Evolutionary conservation across 2,329 filamentous ascomycete species (phyloP).

Genomic region (Lithohypha guttulata): DNA sequence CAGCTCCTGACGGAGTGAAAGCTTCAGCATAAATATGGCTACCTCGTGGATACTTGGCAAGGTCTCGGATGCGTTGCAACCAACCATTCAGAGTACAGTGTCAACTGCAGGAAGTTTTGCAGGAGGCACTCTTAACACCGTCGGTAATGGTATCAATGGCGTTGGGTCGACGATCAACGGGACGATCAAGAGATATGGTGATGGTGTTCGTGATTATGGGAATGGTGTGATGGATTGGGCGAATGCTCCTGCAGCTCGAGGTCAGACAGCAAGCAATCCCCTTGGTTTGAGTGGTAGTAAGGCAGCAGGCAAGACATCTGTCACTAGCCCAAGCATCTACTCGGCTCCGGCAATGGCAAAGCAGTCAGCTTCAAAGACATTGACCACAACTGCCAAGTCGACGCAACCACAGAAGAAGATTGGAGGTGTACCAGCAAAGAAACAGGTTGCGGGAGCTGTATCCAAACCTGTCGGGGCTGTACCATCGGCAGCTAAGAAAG

Average conservation of each 20-base stretch:
- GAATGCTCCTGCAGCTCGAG: slow-evolving; percentile 16
- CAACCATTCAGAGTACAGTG: slow-evolving; percentile 17
- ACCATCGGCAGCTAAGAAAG: slow-evolving; percentile 7
- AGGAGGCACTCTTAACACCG: slow-evolving; percentile 19
- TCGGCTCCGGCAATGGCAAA: slow-evolving; percentile 14
- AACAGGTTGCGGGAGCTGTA: slow-evolving; percentile 15
- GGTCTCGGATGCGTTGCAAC: slow-evolving; percentile 19
- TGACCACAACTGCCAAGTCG: slow-evolving; percentile 18
- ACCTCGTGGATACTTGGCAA: slow-evolving; percentile 21
- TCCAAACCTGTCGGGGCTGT: slow-evolving; percentile 6
- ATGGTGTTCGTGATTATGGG: slow-evolving; percentile 23
- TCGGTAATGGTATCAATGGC: slow-evolving; percentile 21
- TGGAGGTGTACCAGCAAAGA: slow-evolving; percentile 12
- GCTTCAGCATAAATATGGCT: slow-evolving; percentile 18
- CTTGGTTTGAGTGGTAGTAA: slow-evolving; percentile 20
- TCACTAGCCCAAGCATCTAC: slow-evolving; percentile 18
- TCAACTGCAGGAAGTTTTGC: slow-evolving; percentile 19
- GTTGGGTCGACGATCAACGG: slow-evolving; percentile 22
- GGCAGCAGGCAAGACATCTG: slow-evolving; percentile 15
- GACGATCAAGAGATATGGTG: slow-evolving; percentile 18
- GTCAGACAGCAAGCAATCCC: slow-evolving; percentile 22
- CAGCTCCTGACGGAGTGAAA: slow-evolving; percentile 7
- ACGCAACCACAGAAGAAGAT: slow-evolving; percentile 17
- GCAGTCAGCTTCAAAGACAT: slow-evolving; percentile 19
- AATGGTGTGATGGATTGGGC: slow-evolving; percentile 25